These are phyloP conservation scores for Magnaporthiopsis incrustans DNA, from an alignment of 2,329 filamentous ascomycete species.

Conservation along the genomic window DNA sequence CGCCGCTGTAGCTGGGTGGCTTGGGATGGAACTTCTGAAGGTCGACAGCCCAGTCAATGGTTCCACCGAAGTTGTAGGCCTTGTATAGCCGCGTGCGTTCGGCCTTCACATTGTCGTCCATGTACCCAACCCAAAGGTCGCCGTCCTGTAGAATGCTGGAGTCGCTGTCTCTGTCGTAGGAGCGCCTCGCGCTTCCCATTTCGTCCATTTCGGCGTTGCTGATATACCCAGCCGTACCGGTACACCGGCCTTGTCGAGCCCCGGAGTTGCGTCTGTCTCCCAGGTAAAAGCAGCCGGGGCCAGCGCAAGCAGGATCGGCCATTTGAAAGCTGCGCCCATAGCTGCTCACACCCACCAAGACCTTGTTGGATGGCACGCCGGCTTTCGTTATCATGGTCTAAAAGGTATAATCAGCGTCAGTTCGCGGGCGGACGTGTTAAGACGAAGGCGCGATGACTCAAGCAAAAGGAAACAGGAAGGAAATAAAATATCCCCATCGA, in stretches of 20 bases:
- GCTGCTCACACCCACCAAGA: conserved; percentile 24
- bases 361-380: conserved; percentile 19
- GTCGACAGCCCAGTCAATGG: conserved; percentile 25
- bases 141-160: conserved; percentile 5
- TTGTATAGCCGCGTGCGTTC: conserved; percentile 15
- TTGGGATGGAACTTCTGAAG: conserved; percentile 14
- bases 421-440: not conserved
- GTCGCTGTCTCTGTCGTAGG: conserved; percentile 6
- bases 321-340: conserved; percentile 28
- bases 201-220: conserved; percentile 24
- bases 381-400: conserved; percentile 29
- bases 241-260: conserved; percentile 23
- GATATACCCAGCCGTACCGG: conserved; percentile 24
- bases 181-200: conserved; percentile 15
- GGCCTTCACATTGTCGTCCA: conserved; percentile 15
- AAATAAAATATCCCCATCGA: not conserved
- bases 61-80: conserved; percentile 20
- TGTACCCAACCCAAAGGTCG: conserved; percentile 6
- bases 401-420: not conserved
- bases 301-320: conserved; percentile 12
- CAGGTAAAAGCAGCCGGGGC: conserved; percentile 5
- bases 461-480: not conserved
- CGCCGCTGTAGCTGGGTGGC: not conserved
- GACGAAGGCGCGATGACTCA: not conserved
- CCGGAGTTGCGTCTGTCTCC: conserved; percentile 11